phyloP scores from a whole-genome alignment of 345 rosid species.

The Sisymbrium altissimum region DNA sequence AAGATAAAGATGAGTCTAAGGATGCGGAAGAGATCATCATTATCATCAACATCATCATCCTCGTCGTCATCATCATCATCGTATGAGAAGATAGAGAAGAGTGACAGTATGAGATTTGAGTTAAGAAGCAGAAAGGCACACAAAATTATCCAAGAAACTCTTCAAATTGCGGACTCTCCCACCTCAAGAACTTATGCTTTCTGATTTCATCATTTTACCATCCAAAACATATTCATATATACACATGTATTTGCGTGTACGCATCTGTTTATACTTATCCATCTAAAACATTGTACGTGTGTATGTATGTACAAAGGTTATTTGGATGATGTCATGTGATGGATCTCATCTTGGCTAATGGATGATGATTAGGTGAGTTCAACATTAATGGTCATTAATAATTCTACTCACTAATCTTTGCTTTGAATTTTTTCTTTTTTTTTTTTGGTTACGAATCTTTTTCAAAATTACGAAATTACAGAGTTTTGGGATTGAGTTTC shows the following conservation, averaged over 20 bases:
- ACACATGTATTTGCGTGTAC: conserved; percentile 9
- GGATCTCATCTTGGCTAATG: conserved; percentile 11
- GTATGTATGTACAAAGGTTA: conserved; percentile 5
- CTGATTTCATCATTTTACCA: conserved; percentile 28
- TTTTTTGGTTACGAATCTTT: too few species aligned
- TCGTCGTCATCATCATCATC: conserved; percentile 25
- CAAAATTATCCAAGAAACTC: conserved; percentile 66
- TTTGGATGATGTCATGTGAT: conserved; percentile 24
- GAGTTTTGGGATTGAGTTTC: too few species aligned
- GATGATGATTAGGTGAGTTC: background rate
- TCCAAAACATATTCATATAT: conserved; percentile 13
- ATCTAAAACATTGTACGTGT: background rate
- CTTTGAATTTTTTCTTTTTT: background rate
- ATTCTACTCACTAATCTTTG: conserved; percentile 2
- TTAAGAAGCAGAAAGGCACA: conserved; percentile 78
- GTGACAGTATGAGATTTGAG: conserved; percentile 92
- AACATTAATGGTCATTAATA: background rate
- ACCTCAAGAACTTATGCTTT: conserved; percentile 50
- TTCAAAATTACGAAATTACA: too few species aligned
- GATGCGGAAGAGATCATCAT: conserved; percentile 42
- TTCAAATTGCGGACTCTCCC: conserved; percentile 79
- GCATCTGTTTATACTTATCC: conserved; percentile 13
- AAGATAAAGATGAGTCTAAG: conserved; percentile 55
- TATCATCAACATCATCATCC: conserved; percentile 1
- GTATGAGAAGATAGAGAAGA: conserved; percentile 84